Evolutionary conservation across 306 rosid genomes (phyloP).

Genomic region (Cucurbita argyrosperma): DNA sequence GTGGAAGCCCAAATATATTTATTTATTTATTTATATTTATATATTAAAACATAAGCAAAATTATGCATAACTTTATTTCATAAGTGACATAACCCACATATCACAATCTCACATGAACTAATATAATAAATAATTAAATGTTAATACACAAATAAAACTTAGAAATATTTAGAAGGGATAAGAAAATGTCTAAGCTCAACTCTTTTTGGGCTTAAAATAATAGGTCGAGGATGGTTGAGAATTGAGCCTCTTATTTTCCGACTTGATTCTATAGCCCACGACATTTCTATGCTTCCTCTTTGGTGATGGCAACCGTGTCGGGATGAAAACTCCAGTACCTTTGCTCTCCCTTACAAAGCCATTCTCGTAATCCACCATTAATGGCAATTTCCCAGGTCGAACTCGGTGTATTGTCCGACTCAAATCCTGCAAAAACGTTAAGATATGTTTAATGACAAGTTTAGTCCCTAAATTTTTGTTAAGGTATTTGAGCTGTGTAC

Average conservation of each 20-base stretch:
- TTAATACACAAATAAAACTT: background rate
- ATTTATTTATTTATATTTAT: too few relatives aligned
- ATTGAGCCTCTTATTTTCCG: background rate
- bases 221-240: background rate
- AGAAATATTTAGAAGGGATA: background rate
- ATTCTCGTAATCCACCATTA: background rate
- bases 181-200: background rate
- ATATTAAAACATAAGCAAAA: background rate
- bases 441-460: background rate
- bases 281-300: background rate
- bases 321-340: constrained; percentile 2
- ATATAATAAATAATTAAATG: background rate
- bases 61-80: background rate
- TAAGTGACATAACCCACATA: background rate
- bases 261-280: background rate
- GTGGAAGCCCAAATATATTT: background rate
- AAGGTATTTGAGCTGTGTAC: too few relatives aligned
- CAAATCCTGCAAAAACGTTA: background rate
- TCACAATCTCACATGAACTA: background rate
- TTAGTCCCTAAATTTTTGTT: too few relatives aligned
- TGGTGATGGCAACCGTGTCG: background rate
- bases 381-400: background rate
- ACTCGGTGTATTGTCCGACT: background rate
- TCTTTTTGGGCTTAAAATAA: background rate
- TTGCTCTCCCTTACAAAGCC: background rate